phyloP scores from a whole-genome alignment of 169 alveolate species.

The Blepharisma undulans region DNA sequence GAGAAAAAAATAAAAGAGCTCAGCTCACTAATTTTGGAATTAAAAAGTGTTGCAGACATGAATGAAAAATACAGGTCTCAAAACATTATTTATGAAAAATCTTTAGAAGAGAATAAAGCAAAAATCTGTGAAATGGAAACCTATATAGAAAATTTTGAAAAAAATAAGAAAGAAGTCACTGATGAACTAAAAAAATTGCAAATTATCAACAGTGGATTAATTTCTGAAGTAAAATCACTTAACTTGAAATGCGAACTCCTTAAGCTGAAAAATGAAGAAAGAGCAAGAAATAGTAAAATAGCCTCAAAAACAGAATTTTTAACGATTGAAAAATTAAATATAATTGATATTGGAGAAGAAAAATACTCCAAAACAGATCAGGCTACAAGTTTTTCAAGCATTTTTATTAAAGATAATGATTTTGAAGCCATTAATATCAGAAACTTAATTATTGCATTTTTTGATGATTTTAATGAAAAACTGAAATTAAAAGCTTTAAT shows the following conservation, averaged over 20 bases:
- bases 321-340: not conserved
- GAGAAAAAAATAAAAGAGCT: not conserved
- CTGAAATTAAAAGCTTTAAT: not conserved
- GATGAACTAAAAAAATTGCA: not conserved
- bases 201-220: not conserved
- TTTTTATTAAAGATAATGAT: not conserved
- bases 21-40: not conserved
- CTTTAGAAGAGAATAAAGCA: not conserved
- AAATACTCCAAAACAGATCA: not conserved
- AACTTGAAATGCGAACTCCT: not conserved
- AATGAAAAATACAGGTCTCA: not conserved
- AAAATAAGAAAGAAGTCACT: not conserved
- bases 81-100: not conserved
- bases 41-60: not conserved
- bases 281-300: no score
- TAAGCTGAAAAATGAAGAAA: not conserved
- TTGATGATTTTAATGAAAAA: not conserved
- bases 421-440: not conserved
- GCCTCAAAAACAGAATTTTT: not conserved
- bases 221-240: not conserved
- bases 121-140: not conserved
- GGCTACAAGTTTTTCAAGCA: not conserved
- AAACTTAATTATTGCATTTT: not conserved
- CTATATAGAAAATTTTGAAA: not conserved
- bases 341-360: not conserved